Conservation (phyloP, 176 grass and related monocot genomes). For the Oryza meyeriana region DNA sequence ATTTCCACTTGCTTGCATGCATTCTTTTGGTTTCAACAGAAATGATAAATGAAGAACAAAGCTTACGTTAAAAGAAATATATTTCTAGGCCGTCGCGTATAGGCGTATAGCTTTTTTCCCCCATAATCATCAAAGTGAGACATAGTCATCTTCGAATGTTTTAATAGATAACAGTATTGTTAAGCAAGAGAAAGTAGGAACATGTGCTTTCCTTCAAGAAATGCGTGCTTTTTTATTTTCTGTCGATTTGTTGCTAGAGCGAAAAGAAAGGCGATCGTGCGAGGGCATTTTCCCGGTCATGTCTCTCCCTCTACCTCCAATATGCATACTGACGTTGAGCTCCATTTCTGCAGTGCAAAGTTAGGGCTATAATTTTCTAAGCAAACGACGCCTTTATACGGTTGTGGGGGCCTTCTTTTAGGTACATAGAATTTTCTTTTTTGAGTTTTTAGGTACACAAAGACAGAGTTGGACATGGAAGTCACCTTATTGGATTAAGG, state of each 20-base stretch:
- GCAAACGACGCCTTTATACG: background rate
- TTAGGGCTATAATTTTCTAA: background rate
- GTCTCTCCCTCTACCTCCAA: slow-evolving; percentile 7
- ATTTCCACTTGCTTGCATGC: slow-evolving; percentile 19
- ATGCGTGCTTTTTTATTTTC: background rate
- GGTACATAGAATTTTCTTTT: background rate
- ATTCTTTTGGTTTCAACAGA: background rate
- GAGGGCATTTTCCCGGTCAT: slow-evolving; percentile 21
- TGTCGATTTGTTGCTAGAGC: slow-evolving; percentile 29
- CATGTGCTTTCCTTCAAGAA: slow-evolving; percentile 35
- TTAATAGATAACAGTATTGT: slow-evolving; percentile 29
- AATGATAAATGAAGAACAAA: background rate
- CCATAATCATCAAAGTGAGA: slow-evolving; percentile 3
- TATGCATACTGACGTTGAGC: slow-evolving; percentile 22
- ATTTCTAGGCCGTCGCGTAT: background rate
- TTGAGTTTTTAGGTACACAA: background rate
- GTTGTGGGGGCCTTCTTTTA: background rate
- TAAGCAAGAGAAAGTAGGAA: slow-evolving; percentile 37
- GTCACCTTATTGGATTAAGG: background rate
- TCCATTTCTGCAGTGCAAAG: background rate
- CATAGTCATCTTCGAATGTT: slow-evolving; percentile 32
- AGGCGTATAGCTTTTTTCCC: background rate
- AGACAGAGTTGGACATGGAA: background rate
- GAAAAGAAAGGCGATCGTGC: slow-evolving; percentile 33
- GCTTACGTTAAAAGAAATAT: background rate